phyloP scores from a whole-genome alignment of 164 flowering plant genomes.

The Saururus chinensis region DNA sequence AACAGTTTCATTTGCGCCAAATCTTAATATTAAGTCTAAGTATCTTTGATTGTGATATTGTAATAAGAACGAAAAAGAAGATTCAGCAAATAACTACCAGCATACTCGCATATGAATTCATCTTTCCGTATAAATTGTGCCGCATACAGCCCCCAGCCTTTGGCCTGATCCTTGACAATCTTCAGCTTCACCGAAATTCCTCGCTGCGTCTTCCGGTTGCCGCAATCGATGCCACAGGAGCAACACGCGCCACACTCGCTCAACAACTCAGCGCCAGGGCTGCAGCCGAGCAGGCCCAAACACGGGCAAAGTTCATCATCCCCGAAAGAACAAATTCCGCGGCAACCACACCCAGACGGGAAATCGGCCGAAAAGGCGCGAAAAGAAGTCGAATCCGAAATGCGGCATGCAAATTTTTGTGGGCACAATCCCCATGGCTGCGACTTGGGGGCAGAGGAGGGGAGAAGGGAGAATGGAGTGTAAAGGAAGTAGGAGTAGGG shows the following conservation, averaged over 20 bases:
- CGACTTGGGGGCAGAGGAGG: constrained; percentile 1
- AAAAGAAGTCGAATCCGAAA: background rate
- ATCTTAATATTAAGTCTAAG: too few species aligned
- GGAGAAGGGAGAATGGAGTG: constrained; percentile 37
- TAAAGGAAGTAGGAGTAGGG: constrained; percentile 71
- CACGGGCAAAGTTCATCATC: constrained; percentile 33
- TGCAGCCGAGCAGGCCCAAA: constrained; percentile 7
- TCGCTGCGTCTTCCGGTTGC: constrained; percentile 50
- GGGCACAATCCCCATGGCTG: constrained; percentile 46
- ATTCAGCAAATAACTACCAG: constrained; percentile 31
- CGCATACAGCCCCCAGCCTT: constrained; percentile 82
- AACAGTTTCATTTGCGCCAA: too few species aligned
- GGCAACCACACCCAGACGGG: constrained; percentile 45
- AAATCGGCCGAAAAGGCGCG: constrained; percentile 8
- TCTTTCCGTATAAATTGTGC: constrained; percentile 43
- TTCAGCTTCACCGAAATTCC: constrained; percentile 49
- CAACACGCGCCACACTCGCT: constrained; percentile 76
- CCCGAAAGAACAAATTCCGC: constrained; percentile 16
- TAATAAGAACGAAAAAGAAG: background rate
- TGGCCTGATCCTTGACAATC: constrained; percentile 42
- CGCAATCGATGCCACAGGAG: constrained; percentile 47
- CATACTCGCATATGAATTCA: constrained; percentile 72
- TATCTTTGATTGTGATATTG: background rate
- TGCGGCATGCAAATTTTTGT: background rate
- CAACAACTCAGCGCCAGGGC: constrained; percentile 13